These are phyloP conservation scores for Cytospora chrysosperma DNA, from an alignment of 2,329 filamentous ascomycete species.

Conservation along the genomic window DNA sequence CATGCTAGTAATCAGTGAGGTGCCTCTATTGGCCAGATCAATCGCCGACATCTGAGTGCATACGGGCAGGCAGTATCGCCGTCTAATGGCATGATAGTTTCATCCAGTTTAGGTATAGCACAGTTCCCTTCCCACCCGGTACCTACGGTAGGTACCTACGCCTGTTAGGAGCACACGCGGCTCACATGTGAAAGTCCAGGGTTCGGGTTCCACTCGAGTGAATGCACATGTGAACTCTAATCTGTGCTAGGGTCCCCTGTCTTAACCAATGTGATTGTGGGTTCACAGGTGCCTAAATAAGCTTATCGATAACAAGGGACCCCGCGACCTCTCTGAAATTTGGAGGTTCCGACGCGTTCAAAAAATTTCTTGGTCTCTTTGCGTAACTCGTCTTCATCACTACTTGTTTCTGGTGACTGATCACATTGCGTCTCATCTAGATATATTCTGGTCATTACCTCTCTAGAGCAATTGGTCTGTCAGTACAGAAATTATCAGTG, in stretches of 20 bases:
- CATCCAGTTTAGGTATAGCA: too few species aligned
- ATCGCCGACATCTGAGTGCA: too few species aligned
- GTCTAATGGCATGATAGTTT: too few species aligned
- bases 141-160: too few species aligned
- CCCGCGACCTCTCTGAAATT: constrained; percentile 15
- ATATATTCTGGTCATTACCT: neutral
- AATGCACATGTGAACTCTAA: neutral
- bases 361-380: constrained; percentile 20
- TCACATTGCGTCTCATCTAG: neutral
- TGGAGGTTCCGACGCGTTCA: constrained; percentile 18
- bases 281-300: neutral
- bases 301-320: constrained; percentile 24
- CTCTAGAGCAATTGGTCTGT: neutral
- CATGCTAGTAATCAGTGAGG: too few species aligned
- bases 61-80: too few species aligned
- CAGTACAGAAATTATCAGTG: neutral
- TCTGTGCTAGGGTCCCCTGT: neutral
- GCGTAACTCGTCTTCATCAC: constrained; percentile 17
- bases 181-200: neutral
- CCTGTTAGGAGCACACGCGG: too few species aligned
- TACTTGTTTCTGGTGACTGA: neutral
- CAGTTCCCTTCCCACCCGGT: too few species aligned
- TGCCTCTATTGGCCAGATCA: too few species aligned
- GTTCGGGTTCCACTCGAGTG: neutral
- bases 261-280: neutral